A percentile compares a stretch with the other conserved stretches of the same genome.
These are phyloP conservation scores for Quillaja saponaria DNA, from an alignment of 306 rosid genomes.

Conservation along the genomic window DNA sequence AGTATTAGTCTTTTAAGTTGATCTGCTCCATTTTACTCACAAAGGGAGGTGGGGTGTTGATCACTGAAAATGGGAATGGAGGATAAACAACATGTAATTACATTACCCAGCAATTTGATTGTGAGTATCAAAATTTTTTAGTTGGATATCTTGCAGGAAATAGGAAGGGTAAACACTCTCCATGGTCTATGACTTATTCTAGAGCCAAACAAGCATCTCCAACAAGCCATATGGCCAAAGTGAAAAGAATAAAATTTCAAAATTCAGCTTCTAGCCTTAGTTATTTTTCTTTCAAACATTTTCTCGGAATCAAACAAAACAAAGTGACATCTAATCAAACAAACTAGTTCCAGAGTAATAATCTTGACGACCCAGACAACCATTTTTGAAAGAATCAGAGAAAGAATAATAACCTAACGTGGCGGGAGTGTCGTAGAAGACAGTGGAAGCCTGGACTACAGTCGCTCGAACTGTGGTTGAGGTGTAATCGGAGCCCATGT, in stretches of 20 bases:
- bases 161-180: neutral
- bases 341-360: neutral
- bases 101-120: too few species aligned
- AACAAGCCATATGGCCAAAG: conserved; percentile 10
- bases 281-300: too few species aligned
- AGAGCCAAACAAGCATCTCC: too few species aligned
- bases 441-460: conserved; percentile 84
- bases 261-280: too few species aligned
- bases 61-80: too few species aligned
- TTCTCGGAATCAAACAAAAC: neutral
- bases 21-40: too few species aligned
- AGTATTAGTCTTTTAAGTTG: too few species aligned
- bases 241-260: neutral
- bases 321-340: neutral
- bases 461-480: conserved; percentile 73
- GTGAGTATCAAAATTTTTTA: too few species aligned
- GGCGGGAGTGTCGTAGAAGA: conserved; percentile 91
- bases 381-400: neutral
- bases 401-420: conserved; percentile 54
- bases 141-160: neutral
- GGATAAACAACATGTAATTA: too few species aligned
- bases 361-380: neutral
- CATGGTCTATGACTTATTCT: too few species aligned
- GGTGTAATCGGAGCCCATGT: conserved; percentile 64
- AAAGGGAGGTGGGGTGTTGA: too few species aligned